phyloP scores from a whole-genome alignment of 371 early-diverging fungal species.

The Nematocida homosporus region DNA sequence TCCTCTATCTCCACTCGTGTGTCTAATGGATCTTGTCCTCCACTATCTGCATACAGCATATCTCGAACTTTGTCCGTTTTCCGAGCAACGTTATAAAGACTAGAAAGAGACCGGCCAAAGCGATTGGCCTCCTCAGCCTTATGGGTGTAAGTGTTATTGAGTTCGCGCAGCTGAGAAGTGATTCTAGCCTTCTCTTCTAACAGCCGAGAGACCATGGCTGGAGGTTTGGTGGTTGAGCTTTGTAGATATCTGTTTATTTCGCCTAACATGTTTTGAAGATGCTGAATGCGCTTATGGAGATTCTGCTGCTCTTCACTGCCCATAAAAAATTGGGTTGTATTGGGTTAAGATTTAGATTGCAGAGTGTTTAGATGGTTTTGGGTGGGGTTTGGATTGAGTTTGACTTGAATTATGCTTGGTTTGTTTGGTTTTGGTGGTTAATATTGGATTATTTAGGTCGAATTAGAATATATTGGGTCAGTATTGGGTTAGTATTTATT shows the following conservation, averaged over 20 bases:
- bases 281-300: slow-evolving; percentile 52
- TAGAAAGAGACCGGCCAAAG: neutral
- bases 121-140: neutral
- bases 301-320: slow-evolving; percentile 36
- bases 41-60: neutral
- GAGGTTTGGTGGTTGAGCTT: slow-evolving; percentile 37
- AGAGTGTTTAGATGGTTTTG: no score
- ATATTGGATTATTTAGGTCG: no score
- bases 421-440: no score
- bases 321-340: slow-evolving; percentile 36
- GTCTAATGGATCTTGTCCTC: slow-evolving; percentile 30
- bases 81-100: neutral
- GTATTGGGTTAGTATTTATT: no score
- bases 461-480: no score
- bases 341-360: neutral
- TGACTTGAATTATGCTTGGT: no score
- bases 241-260: slow-evolving; percentile 54
- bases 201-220: slow-evolving; percentile 29
- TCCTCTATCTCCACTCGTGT: slow-evolving; percentile 27
- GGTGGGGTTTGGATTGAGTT: no score
- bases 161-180: slow-evolving; percentile 46
- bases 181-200: slow-evolving; percentile 46
- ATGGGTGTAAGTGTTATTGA: slow-evolving; percentile 28
- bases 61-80: slow-evolving; percentile 26
- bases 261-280: slow-evolving; percentile 51